Evolutionary conservation across 2,329 filamentous ascomycete genomes (phyloP).

Genomic region (Fusarium pseudonygamai): DNA sequence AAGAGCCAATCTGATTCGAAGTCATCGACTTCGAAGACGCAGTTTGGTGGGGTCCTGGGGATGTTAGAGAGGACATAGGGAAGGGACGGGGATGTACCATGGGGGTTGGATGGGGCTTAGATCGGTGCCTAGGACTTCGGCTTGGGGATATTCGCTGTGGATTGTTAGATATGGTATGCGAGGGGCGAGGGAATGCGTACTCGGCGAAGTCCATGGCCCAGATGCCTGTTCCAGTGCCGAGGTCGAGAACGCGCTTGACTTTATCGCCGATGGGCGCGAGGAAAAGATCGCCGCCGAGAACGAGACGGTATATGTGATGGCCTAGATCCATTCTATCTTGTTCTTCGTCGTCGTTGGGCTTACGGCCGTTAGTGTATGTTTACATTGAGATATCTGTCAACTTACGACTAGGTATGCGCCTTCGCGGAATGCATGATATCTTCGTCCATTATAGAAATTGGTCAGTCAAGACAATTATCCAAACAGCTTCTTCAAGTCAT

Average conservation of each 20-base stretch:
- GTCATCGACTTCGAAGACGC: slow-evolving; percentile 19
- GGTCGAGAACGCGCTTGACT: slow-evolving; percentile 6
- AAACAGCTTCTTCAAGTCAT: too few relatives aligned
- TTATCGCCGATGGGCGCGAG: slow-evolving; percentile 6
- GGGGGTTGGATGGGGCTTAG: slow-evolving; percentile 21
- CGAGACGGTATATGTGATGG: slow-evolving; percentile 11
- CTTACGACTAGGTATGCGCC: slow-evolving; percentile 14
- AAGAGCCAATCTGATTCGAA: slow-evolving; percentile 23
- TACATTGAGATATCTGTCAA: fast-evolving
- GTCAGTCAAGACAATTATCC: too few relatives aligned
- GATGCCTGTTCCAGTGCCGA: slow-evolving; percentile 19
- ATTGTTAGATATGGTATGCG: neutral
- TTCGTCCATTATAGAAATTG: too few relatives aligned
- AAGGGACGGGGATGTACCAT: neutral
- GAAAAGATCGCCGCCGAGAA: slow-evolving; percentile 11
- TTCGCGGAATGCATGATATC: slow-evolving; percentile 17
- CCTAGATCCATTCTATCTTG: slow-evolving; percentile 25
- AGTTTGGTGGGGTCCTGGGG: slow-evolving; percentile 7
- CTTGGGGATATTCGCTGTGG: neutral
- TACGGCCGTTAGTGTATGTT: fast-evolving
- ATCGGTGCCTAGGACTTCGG: slow-evolving; percentile 16
- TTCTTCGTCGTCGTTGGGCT: slow-evolving; percentile 24
- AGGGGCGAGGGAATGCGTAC: neutral
- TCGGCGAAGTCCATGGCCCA: slow-evolving; percentile 28
- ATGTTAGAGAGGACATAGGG: fast-evolving